Percentiles rank a stretch among this genome's conserved stretches.
Evolutionary conservation across 1,284 basidiomycete genomes (phyloP).

Genomic region (Retiboletus fuscus): DNA sequence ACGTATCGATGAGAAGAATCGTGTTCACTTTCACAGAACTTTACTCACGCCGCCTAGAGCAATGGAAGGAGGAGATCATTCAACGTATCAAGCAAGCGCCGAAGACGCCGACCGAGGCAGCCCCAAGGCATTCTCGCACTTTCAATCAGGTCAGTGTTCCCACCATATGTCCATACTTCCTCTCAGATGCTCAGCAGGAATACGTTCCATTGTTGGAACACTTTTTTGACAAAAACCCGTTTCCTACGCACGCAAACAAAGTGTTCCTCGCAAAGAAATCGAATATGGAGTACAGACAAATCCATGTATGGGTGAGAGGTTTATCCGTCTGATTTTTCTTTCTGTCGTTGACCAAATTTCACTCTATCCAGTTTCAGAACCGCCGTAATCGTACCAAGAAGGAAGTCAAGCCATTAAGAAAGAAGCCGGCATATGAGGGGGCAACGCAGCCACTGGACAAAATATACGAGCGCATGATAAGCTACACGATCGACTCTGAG

Average conservation of each 20-base stretch:
- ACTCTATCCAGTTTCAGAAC: slow-evolving; percentile 32
- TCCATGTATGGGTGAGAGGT: slow-evolving; percentile 67
- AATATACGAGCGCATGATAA: background rate
- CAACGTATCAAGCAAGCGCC: background rate
- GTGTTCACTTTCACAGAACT: background rate
- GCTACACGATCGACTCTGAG: background rate
- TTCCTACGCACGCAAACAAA: slow-evolving; percentile 61
- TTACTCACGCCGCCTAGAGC: background rate
- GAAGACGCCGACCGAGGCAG: rapidly evolving
- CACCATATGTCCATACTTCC: rapidly evolving
- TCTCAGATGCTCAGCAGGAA: slow-evolving; percentile 46
- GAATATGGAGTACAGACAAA: slow-evolving; percentile 63
- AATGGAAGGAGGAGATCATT: slow-evolving; percentile 26
- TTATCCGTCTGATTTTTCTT: no score
- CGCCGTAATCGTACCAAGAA: slow-evolving; percentile 37
- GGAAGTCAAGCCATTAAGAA: background rate
- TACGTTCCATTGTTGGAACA: slow-evolving; percentile 61
- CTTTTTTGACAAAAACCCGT: slow-evolving; percentile 64
- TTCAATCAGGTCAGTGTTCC: slow-evolving; percentile 26
- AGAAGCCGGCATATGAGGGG: background rate
- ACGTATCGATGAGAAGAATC: background rate
- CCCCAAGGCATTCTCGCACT: background rate
- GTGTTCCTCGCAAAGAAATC: slow-evolving; percentile 56
- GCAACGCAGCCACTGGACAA: background rate
- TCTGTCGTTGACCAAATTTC: background rate